phyloP scores from a whole-genome alignment of 164 flowering plant genomes.

The Stephania cephalantha region DNA sequence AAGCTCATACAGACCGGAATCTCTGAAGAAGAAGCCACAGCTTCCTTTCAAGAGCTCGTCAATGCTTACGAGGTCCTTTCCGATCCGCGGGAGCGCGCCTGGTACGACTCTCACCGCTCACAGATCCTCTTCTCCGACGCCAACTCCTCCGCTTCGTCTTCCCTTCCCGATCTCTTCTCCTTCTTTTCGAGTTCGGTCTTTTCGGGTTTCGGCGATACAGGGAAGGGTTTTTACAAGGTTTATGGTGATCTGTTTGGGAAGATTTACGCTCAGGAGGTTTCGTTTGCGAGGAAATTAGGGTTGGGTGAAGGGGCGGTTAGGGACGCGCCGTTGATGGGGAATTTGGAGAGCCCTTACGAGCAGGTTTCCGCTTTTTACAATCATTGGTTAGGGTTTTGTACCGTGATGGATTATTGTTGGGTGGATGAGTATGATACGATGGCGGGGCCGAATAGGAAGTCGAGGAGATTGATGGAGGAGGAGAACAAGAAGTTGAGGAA shows the following conservation, averaged over 20 bases:
- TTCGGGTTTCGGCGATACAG: constrained; percentile 54
- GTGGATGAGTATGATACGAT: constrained; percentile 61
- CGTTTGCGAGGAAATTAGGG: constrained; percentile 50
- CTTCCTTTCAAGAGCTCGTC: constrained; percentile 78
- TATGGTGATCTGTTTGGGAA: constrained; percentile 57
- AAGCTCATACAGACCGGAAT: constrained; percentile 70
- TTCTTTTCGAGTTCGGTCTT: constrained; percentile 68
- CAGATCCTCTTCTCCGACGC: constrained; percentile 70
- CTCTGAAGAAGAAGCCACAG: constrained; percentile 61
- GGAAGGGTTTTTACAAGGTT: constrained; percentile 70
- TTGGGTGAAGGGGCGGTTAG: constrained; percentile 39
- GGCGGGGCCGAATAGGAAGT: constrained; percentile 58
- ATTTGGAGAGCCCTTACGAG: constrained; percentile 54
- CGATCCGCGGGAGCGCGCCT: constrained; percentile 78
- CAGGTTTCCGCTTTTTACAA: constrained; percentile 84
- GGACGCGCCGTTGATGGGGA: constrained; percentile 82
- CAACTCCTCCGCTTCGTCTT: constrained; percentile 19
- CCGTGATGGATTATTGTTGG: constrained; percentile 87
- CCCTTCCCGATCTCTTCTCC: constrained; percentile 33
- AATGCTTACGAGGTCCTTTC: constrained; percentile 94
- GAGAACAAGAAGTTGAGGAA: constrained; percentile 87
- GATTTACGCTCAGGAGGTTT: constrained; percentile 52
- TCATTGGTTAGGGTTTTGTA: constrained; percentile 75
- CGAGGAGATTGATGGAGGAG: constrained; percentile 80
- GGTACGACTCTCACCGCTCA: constrained; percentile 96